Evolutionary conservation across 2,329 filamentous ascomycete genomes (phyloP), one percentile per base, ranked within the genome.

Genomic region (Capronia americana): DNA sequence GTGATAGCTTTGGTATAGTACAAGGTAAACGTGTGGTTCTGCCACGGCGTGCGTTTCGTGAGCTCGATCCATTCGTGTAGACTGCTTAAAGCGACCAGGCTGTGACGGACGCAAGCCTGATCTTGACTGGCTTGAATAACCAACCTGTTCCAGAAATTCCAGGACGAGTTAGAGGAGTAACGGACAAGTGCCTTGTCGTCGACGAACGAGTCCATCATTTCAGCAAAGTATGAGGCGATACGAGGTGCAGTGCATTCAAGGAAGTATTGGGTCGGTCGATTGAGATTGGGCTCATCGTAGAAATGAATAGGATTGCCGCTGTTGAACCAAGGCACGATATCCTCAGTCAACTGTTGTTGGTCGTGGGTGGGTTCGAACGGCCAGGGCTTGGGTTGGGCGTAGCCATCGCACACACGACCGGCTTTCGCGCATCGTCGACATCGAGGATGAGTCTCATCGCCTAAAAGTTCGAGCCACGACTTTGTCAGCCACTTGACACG

Each of bases 391-490:
- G 63, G 32, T 32, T 69, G 60, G n/a, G 66, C 51, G 61, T 75
- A 75, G 44, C 75, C 74, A 56, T 74, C 74, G 63, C 74, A 75
- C 50, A 69, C 65, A 41, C 75, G 72, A n/a, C 75, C 74, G 11
- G 74, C 74, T 61, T 73, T 74, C 26, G 71, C 70, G 61, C 75
- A 76, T 53, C 71, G 69, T 23, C 48, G 34, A 61, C 74, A 76
- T 44, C 34, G 65, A 8, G 75, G 75, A 10, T 70, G 72, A 12
- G 67, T 68, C 62, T 76, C 75, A 55, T 74, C 74, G 57, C 75
- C 66, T 69, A 34, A 20, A 20, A 48, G 38, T 7, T 44, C 14
- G 38, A n/a, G 38, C 38, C 14, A 44, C 38, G 38, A n/a, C n/a
- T 17, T 5, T 44, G 38, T 44, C 38, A 44, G 38, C 38, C 38